Conservation (phyloP, 1,139 yeast species). For the Casaregolazyma suthepensis region DNA sequence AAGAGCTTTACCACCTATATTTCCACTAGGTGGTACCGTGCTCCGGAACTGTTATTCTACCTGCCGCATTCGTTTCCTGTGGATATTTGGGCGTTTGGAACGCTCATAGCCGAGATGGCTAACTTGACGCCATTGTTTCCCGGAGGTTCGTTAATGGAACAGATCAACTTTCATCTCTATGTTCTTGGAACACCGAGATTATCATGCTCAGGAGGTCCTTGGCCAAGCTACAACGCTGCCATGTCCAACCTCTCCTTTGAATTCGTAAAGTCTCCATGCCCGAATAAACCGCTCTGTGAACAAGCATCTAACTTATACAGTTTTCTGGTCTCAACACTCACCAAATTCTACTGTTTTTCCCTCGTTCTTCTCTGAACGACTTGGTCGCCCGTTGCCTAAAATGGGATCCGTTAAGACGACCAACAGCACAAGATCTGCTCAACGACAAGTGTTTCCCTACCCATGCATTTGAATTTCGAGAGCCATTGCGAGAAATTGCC, state of each 20-base stretch:
- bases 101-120: slow-evolving; percentile 76
- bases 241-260: slow-evolving; percentile 7
- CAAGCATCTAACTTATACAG: background rate
- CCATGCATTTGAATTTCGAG: background rate
- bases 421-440: slow-evolving; percentile 62
- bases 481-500: background rate
- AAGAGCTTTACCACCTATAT: slow-evolving; percentile 66
- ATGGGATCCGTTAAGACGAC: slow-evolving; percentile 57
- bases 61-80: slow-evolving; percentile 65
- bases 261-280: slow-evolving; percentile 1
- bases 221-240: slow-evolving; percentile 18
- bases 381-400: slow-evolving; percentile 25
- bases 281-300: background rate
- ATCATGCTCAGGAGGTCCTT: slow-evolving; percentile 25
- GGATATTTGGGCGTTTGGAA: slow-evolving; percentile 94
- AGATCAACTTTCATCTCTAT: slow-evolving; percentile 54
- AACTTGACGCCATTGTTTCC: slow-evolving; percentile 77
- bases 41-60: slow-evolving; percentile 81
- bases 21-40: slow-evolving; percentile 93
- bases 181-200: slow-evolving; percentile 50
- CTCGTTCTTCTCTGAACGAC: background rate
- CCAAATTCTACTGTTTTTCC: background rate
- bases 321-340: background rate
- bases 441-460: slow-evolving; percentile 51
- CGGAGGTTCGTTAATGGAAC: slow-evolving; percentile 70